Evolutionary conservation across 371 early-diverging fungal genomes (phyloP), one percentile per base, ranked within the genome.

Genomic region (Capillidium heterosporum): DNA sequence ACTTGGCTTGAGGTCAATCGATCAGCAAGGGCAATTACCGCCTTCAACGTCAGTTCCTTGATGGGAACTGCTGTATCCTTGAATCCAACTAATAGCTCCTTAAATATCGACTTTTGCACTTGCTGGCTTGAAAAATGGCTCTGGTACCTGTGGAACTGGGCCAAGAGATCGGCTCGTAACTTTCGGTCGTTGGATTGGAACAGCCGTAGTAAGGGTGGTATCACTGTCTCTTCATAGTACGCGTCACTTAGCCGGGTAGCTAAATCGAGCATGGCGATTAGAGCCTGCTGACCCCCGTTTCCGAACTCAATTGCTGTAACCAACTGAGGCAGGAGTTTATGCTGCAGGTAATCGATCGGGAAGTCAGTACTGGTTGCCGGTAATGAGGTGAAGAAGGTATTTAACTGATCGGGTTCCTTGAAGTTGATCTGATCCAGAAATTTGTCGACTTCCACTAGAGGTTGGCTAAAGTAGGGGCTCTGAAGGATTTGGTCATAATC

Each of bases 231-330:
- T 2, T 80, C 78, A 60, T 82, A 92, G 52, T 92, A 90, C 15
- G 79, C 73, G 29, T 73, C 74, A 32, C 72, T 68, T 32, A 96
- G 66, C 15, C 69, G 70, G 0, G 76, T 68, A 2, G 91, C 91
- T 46, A 96, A 85, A 59, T 87, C 86, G 5, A 92, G 66, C 42
- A 95, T 87, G 0, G 86, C 83, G 48, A 70, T 65, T 19, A 95
- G 69, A 1, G 87, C 90, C 56, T 84, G 87, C 23, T 89, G 80
- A 7, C 88, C 91, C 3, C 75, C 81, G 8, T 86, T 84, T n/a
- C 93, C 96, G 70, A 82, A 93, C 60, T 92, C 95, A 54, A 94
- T 74, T 1, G 91, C 80, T 31, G 88, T 84, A 32, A 89, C 69
- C 26, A 96, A 73, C 63, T 91, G 92, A 0, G 95, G 95, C 59